Base-by-base conservation (phyloP, 1,284 basidiomycete species). In the Sporisorium reilianum region DNA sequence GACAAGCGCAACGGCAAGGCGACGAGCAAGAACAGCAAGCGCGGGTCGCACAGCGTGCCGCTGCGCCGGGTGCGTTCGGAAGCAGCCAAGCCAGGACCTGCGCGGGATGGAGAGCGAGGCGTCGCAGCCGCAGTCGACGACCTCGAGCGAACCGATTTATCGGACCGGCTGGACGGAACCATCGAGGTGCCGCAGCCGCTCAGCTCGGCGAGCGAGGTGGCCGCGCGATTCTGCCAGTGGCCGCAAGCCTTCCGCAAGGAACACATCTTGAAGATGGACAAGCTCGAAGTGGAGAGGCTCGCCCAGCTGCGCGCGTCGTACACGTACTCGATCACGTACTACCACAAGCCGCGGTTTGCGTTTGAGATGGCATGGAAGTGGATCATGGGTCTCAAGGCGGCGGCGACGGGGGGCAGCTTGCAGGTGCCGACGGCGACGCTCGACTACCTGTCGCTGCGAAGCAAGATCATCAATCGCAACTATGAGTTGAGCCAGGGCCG, bases 311-410 rank as follows among this genome's bases (percentile, higher is more conserved):
- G 71, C 4, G 65, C 71, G 1, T 68, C 71, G 42, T 74, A 69
- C 30, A 58, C 71, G 4, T 74, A 74, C 36, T 64, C 57, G 25
- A 40, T 61, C 30, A 61, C 65, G 10, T 74, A 68, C 40, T 6
- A 28, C 1, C 23, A 36, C 16, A 54, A 55, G 40, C 65, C 65
- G 14, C 53, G 51, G 14, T 74, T 74, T 42, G 61, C 62, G 5
- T 74, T 74, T 45, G 65, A 74, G 51, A 64, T 74, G 61, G 71
- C 57, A 1, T 74, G 65, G 62, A 26, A 44, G 2, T 74, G 65
- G 71, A 48, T 65, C 9, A 49, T 74, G 48, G 20, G 50, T 30
- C 45, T 74, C 34, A 74, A 74, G 32, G 62, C 71, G 22, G 12
- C 54, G 28, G 64, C 59, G 2, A 18, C 42, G 25, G 70, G 64